These are phyloP conservation scores for Boletellus deceptivus DNA, from an alignment of 1,284 basidiomycete species.

Conservation along the genomic window DNA sequence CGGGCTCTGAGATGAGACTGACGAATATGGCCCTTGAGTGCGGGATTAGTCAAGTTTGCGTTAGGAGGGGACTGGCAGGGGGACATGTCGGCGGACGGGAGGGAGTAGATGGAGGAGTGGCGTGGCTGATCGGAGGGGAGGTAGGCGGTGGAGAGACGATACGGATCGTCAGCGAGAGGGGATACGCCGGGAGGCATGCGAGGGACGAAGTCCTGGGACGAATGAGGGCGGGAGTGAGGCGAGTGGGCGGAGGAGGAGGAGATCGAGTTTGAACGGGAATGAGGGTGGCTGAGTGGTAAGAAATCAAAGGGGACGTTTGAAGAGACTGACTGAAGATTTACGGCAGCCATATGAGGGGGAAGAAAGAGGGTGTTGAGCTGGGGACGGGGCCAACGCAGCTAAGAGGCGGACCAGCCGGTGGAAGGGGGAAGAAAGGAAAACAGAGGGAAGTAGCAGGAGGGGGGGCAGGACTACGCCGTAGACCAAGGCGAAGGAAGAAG, in stretches of 20 bases:
- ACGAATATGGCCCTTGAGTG: slow-evolving; percentile 70
- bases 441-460: background rate
- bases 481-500: slow-evolving; percentile 15
- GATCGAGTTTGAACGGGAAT: slow-evolving; percentile 74
- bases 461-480: slow-evolving; percentile 24
- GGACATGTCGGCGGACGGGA: slow-evolving; percentile 42
- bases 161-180: slow-evolving; percentile 61
- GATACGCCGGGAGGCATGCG: slow-evolving; percentile 51
- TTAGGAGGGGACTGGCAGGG: slow-evolving; percentile 67
- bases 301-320: slow-evolving; percentile 67
- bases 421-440: slow-evolving; percentile 18
- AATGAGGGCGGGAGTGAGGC: slow-evolving; percentile 69
- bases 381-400: slow-evolving; percentile 39
- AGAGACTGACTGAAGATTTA: slow-evolving; percentile 71
- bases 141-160: slow-evolving; percentile 61
- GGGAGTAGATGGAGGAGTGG: slow-evolving; percentile 46
- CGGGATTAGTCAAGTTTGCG: slow-evolving; percentile 65
- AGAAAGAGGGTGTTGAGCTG: slow-evolving; percentile 39
- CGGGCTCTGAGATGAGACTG: slow-evolving; percentile 73
- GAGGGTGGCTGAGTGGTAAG: slow-evolving; percentile 56
- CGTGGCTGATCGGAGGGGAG: slow-evolving; percentile 46
- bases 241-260: slow-evolving; percentile 71
- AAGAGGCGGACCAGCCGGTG: slow-evolving; percentile 35
- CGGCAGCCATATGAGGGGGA: slow-evolving; percentile 55
- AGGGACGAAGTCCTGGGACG: slow-evolving; percentile 60